Evolutionary conservation across 768 basidiomycete genomes (phyloP), one percentile per base, ranked within the genome.

Genomic region (Rhodotorula taiwanensis): DNA sequence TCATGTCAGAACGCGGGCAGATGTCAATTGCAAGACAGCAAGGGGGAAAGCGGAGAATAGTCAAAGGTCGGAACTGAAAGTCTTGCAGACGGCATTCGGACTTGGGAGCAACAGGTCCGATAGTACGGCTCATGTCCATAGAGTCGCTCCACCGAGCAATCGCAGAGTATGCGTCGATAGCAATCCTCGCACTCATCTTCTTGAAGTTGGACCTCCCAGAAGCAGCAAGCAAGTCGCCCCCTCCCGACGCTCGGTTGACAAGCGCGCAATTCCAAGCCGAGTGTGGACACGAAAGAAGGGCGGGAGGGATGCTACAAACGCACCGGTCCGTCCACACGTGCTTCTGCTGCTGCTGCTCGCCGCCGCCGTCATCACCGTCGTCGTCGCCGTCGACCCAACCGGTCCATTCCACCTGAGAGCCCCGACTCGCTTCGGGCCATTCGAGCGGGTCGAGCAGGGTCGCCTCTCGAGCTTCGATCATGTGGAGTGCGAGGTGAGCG

Each of bases 281-380:
- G 25, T 25, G 30, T 30, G 21, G 2, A 5, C 13, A 4, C 31
- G 33, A 23, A 14, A 23, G n/a, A 52, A 34, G 45, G 23, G 20
- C 11, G 23, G 4, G 16, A 47, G 44, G 23, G 34, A 36, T 13
- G 25, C 15, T 5, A 9, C 5, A n/a, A 39, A 63, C 74, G 66
- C 83, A 91, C 89, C 89, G 85, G 79, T 93, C 89, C 58, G 88
- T 82, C 87, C 86, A 91, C 5, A 87, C 71, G 39, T 76, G 13
- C 62, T 64, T 28, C 67, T 69, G 64, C 57, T 64, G 43, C 43
- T 71, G 62, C 52, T 36, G 55, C 65, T 60, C n/a, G 76, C 74
- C 36, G 69, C 58, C 58, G 69, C 64, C 20, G 62, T 39, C 28
- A 60, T 56, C 57, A 56, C 48, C 36, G 70, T 60, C 44, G 49